Conservation (phyloP, 768 basidiomycete genomes). For the Collybiopsis confluens region DNA sequence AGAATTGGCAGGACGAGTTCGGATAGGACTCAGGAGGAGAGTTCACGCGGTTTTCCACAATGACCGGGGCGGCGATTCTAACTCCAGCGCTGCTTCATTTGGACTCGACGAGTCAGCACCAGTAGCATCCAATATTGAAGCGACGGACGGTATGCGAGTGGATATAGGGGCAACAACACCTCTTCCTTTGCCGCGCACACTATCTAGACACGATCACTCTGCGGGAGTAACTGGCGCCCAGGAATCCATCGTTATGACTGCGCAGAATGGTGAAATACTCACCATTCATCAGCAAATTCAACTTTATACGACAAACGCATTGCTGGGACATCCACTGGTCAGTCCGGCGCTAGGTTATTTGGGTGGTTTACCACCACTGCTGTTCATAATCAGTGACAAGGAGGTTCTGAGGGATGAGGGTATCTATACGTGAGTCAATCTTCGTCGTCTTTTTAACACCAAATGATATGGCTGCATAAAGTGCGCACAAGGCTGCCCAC, state of each 20-base stretch:
- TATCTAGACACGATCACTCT: neutral
- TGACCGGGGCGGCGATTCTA: neutral
- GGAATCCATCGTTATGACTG: constrained; percentile 42
- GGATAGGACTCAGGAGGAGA: constrained; percentile 52
- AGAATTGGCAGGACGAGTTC: constrained; percentile 55
- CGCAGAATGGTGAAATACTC: constrained; percentile 48
- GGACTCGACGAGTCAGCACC: neutral
- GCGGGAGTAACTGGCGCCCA: constrained; percentile 21
- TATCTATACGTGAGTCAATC: constrained; percentile 67
- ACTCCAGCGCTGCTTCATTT: neutral
- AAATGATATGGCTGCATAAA: constrained; percentile 18
- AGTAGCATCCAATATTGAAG: neutral
- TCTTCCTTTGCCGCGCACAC: constrained; percentile 26
- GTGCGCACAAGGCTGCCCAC: constrained; percentile 88
- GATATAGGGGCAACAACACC: constrained; percentile 47
- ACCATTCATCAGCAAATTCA: constrained; percentile 73
- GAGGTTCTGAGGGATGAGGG: constrained; percentile 93
- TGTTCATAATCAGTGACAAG: constrained; percentile 82
- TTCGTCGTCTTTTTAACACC: neutral
- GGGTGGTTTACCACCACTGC: constrained; percentile 85
- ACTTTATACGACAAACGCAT: constrained; percentile 77
- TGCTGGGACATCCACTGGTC: constrained; percentile 76
- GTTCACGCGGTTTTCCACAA: constrained; percentile 51
- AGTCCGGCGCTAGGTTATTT: constrained; percentile 79
- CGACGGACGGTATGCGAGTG: constrained; percentile 26